These are phyloP conservation scores for Malassezia pachydermatis DNA, from an alignment of 1,284 basidiomycete genomes.

Conservation along the genomic window DNA sequence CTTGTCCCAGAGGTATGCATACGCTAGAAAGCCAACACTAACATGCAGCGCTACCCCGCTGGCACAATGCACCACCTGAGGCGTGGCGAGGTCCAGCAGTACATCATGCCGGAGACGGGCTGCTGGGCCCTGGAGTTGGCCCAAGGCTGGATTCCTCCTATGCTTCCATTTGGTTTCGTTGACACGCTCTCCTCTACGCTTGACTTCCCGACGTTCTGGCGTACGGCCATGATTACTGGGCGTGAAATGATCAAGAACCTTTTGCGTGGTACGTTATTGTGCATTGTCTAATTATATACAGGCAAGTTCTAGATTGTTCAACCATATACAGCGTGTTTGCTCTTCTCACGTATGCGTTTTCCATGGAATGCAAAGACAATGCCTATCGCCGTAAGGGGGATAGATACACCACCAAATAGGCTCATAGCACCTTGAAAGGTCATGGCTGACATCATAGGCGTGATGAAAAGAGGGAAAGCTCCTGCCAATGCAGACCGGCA, in stretches of 20 bases:
- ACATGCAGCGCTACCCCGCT: slow-evolving; percentile 58
- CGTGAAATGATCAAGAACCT: slow-evolving; percentile 44
- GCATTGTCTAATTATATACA: slow-evolving; percentile 2
- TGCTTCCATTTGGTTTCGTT: slow-evolving; percentile 73
- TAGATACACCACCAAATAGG: slow-evolving; percentile 19
- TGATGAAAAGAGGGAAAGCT: slow-evolving; percentile 22
- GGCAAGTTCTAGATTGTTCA: slow-evolving; percentile 6
- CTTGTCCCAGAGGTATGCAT: slow-evolving; percentile 61
- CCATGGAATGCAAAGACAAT: slow-evolving; percentile 16
- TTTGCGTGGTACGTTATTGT: slow-evolving; percentile 17
- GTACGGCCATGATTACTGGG: slow-evolving; percentile 67
- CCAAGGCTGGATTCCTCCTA: slow-evolving; percentile 52
- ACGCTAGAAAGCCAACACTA: no score
- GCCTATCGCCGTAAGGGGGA: slow-evolving; percentile 14
- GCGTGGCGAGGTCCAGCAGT: slow-evolving; percentile 80
- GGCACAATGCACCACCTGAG: slow-evolving; percentile 75
- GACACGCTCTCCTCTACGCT: slow-evolving; percentile 80
- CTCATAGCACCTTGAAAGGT: slow-evolving; percentile 22
- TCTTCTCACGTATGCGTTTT: slow-evolving; percentile 7
- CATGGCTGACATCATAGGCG: slow-evolving; percentile 18
- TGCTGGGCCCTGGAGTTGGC: slow-evolving; percentile 94
- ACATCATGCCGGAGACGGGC: slow-evolving; percentile 81
- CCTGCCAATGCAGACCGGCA: slow-evolving; percentile 17
- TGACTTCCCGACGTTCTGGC: slow-evolving; percentile 70
- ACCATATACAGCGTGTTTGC: slow-evolving; percentile 10